Conservation (phyloP, 2,329 filamentous ascomycete genomes). For the Trichoderma harzianum region DNA sequence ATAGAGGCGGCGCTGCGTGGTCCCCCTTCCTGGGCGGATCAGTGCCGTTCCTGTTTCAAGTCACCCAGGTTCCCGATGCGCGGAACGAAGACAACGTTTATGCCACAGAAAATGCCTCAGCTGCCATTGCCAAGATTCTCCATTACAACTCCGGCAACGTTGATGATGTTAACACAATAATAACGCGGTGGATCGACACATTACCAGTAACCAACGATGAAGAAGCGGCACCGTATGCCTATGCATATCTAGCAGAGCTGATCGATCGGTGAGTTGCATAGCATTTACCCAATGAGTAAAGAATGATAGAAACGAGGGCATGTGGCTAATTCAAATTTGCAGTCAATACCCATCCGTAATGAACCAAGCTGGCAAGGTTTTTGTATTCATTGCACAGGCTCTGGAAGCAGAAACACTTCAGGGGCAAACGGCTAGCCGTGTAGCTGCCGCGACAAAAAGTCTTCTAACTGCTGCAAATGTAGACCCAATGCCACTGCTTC, state of each 20-base stretch:
- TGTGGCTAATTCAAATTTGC: slow-evolving; percentile 27
- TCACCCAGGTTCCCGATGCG: slow-evolving; percentile 75
- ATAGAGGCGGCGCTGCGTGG: slow-evolving; percentile 85
- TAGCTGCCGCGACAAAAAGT: slow-evolving; percentile 73
- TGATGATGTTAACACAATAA: slow-evolving; percentile 69
- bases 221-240: slow-evolving; percentile 94
- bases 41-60: slow-evolving; percentile 79
- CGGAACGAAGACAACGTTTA: slow-evolving; percentile 92
- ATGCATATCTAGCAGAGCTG: slow-evolving; percentile 84
- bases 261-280: slow-evolving; percentile 80
- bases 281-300: background rate
- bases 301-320: background rate
- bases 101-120: slow-evolving; percentile 95
- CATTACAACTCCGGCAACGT: slow-evolving; percentile 83
- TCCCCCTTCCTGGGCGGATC: slow-evolving; percentile 79
- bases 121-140: slow-evolving; percentile 93
- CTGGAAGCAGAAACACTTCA: slow-evolving; percentile 88
- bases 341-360: slow-evolving; percentile 85
- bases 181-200: slow-evolving; percentile 84
- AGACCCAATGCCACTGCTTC: slow-evolving; percentile 72
- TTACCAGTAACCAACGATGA: slow-evolving; percentile 92
- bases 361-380: slow-evolving; percentile 73
- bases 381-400: slow-evolving; percentile 80
- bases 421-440: slow-evolving; percentile 73
- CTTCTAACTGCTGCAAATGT: slow-evolving; percentile 71